phyloP scores from a whole-genome alignment of 192 early-diverging fungal species.

The Rhizophlyctis rosea region DNA sequence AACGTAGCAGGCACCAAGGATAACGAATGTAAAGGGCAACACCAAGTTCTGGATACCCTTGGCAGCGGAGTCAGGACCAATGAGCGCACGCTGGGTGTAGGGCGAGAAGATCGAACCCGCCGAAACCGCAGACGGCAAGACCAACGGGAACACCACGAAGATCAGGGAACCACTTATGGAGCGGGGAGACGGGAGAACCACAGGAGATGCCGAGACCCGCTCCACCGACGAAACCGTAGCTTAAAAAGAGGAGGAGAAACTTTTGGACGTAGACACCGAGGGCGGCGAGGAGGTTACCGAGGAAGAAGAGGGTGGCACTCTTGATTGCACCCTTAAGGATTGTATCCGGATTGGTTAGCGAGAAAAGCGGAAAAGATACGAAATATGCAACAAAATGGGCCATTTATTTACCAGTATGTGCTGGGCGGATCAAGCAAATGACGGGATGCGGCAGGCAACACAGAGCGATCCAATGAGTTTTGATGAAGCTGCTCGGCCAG shows the following conservation, averaged over 20 bases:
- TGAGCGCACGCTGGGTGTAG: slow-evolving; percentile 56
- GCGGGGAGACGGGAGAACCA: slow-evolving; percentile 69
- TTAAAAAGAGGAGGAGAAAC: slow-evolving; percentile 49
- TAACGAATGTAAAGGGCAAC: slow-evolving; percentile 61
- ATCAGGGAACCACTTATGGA: slow-evolving; percentile 79
- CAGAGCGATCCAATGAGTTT: too few species aligned
- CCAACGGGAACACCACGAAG: slow-evolving; percentile 71
- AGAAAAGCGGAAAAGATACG: too few species aligned
- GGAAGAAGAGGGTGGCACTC: slow-evolving; percentile 62
- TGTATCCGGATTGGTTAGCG: too few species aligned
- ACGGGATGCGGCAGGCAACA: too few species aligned
- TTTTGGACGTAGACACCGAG: slow-evolving; percentile 44
- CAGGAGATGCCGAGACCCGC: slow-evolving; percentile 69
- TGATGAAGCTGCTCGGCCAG: too few species aligned
- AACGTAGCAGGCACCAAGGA: slow-evolving; percentile 58
- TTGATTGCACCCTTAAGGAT: slow-evolving; percentile 59
- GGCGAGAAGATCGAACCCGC: slow-evolving; percentile 69
- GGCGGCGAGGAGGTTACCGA: slow-evolving; percentile 65
- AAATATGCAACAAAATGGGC: too few species aligned
- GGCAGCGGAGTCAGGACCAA: slow-evolving; percentile 34
- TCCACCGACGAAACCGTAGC: slow-evolving; percentile 71
- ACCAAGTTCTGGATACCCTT: slow-evolving; percentile 30
- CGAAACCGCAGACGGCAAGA: slow-evolving; percentile 75
- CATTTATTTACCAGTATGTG: too few species aligned
- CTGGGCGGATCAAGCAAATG: too few species aligned